These are phyloP conservation scores for Blastobotrys buckinghamii DNA, from an alignment of 1,139 yeast genomes.

Conservation along the genomic window DNA sequence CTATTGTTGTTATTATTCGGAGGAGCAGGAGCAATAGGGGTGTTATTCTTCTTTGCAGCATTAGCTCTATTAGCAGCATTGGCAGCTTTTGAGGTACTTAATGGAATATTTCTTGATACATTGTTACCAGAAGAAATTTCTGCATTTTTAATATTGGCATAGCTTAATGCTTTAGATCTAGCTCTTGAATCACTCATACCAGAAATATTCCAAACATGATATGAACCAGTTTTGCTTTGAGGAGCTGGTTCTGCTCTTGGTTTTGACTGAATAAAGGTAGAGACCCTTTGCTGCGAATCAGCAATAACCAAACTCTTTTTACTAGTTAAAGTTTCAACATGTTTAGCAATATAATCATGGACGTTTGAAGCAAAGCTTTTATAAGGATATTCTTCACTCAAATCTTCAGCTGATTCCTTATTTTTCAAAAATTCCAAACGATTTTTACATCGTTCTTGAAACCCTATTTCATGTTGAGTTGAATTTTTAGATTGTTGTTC, in stretches of 20 bases:
- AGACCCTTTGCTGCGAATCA: neutral
- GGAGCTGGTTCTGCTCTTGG: neutral
- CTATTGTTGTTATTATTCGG: too few species aligned
- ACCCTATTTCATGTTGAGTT: slow-evolving; percentile 55
- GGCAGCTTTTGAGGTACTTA: too few species aligned
- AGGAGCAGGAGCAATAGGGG: neutral
- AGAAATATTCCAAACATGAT: slow-evolving; percentile 11
- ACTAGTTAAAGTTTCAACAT: slow-evolving; percentile 33
- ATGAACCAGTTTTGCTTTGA: slow-evolving; percentile 4
- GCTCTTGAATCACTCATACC: neutral
- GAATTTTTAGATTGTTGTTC: neutral
- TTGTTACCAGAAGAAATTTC: too few species aligned
- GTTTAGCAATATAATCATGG: slow-evolving; percentile 70
- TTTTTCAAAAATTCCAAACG: slow-evolving; percentile 57
- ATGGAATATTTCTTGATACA: too few species aligned
- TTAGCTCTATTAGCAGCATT: too few species aligned
- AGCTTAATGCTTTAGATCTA: neutral
- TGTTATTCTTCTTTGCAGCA: too few species aligned
- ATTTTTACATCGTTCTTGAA: slow-evolving; percentile 60
- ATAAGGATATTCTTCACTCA: slow-evolving; percentile 68
- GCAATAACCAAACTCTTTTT: slow-evolving; percentile 2
- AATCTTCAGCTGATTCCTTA: slow-evolving; percentile 41
- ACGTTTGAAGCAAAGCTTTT: slow-evolving; percentile 64
- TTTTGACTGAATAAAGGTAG: neutral
- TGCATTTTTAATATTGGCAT: neutral